Percentiles rank a stretch among this genome's conserved stretches.
Conservation (phyloP, 345 rosid species). For the Cochlearia excelsa region DNA sequence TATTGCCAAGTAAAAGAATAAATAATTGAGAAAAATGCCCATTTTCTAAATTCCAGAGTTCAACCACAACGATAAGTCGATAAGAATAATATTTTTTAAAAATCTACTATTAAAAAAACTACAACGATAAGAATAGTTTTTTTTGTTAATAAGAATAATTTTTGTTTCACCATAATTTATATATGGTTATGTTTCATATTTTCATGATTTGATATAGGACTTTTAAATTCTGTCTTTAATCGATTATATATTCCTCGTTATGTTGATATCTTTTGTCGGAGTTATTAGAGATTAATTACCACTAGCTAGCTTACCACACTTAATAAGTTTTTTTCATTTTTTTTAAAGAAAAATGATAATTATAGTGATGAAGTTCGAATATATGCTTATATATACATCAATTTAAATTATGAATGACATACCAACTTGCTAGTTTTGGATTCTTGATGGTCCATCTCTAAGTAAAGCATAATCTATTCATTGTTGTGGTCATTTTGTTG, state of each 20-base stretch:
- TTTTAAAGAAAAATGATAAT: not conserved
- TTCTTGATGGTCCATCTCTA: slow-evolving; percentile 31
- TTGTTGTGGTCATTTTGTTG: slow-evolving; percentile 17
- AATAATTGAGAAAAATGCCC: slow-evolving; percentile 25
- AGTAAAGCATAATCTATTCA: slow-evolving; percentile 22
- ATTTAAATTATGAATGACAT: slow-evolving; percentile 11
- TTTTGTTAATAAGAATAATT: slow-evolving; percentile 19
- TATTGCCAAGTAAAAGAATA: slow-evolving; percentile 34
- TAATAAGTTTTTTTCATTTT: not conserved
- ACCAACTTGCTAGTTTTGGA: slow-evolving; percentile 22
- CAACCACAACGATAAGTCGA: not conserved
- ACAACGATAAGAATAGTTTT: slow-evolving; percentile 5
- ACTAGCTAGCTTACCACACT: slow-evolving; percentile 2
- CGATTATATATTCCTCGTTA: slow-evolving; percentile 26
- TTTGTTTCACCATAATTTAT: slow-evolving; percentile 21
- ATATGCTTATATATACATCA: slow-evolving; percentile 33
- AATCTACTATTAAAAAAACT: too few relatives aligned
- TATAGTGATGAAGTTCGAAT: slow-evolving; percentile 28
- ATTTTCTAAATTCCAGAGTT: slow-evolving; percentile 25
- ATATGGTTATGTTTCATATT: slow-evolving; percentile 22
- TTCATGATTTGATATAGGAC: slow-evolving; percentile 30
- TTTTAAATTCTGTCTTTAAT: slow-evolving; percentile 18
- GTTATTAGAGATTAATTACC: slow-evolving; percentile 19
- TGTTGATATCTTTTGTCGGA: slow-evolving; percentile 3
- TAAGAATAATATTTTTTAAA: too few relatives aligned